phyloP scores from a whole-genome alignment of 768 basidiomycete genomes.

The Panaeolus cyanescens region DNA sequence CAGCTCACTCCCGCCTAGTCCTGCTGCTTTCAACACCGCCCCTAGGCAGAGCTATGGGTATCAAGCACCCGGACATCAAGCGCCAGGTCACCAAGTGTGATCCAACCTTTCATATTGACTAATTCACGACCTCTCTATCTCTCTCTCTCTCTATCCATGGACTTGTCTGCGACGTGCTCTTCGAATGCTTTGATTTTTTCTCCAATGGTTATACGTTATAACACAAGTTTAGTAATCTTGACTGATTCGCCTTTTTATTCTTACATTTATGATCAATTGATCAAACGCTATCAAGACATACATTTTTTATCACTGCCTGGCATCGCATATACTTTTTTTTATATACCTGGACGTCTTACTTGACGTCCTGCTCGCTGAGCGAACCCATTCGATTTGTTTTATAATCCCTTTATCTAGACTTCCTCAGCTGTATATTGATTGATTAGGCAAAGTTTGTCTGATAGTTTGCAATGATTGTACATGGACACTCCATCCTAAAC shows the following conservation, averaged over 20 bases:
- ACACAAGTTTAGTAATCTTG: neutral
- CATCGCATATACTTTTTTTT: slow-evolving; percentile 2
- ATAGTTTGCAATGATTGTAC: slow-evolving; percentile 4
- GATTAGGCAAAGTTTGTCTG: slow-evolving; percentile 8
- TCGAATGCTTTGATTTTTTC: neutral
- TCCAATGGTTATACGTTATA: neutral
- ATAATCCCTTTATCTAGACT: slow-evolving; percentile 4
- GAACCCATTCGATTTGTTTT: slow-evolving; percentile 3
- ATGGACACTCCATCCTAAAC: neutral
- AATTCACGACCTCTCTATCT: neutral
- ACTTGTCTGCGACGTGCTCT: neutral
- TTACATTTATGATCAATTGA: neutral
- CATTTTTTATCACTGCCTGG: neutral
- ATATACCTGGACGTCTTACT: neutral
- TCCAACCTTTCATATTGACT: neutral
- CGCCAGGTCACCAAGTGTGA: neutral
- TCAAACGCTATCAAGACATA: neutral
- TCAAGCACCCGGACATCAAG: neutral
- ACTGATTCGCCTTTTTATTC: neutral
- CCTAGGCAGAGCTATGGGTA: slow-evolving; percentile 1
- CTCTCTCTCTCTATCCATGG: neutral
- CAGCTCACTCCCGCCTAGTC: neutral
- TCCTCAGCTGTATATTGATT: slow-evolving; percentile 11
- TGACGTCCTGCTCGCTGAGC: slow-evolving; percentile 9
- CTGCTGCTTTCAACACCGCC: neutral